These are phyloP conservation scores for Dendrobium catenatum DNA, from an alignment of 106 monocot species.

Conservation along the genomic window DNA sequence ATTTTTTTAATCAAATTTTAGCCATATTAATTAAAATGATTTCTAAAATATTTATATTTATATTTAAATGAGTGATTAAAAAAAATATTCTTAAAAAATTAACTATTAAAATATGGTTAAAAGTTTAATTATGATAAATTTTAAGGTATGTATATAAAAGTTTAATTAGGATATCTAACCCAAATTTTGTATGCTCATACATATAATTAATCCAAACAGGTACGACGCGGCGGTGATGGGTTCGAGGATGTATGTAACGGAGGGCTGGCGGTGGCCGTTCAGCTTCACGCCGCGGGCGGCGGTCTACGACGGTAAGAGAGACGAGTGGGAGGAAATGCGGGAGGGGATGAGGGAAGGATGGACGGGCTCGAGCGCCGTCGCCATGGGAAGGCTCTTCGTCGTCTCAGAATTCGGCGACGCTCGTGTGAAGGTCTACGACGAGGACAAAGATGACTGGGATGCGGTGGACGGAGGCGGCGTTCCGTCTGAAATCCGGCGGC, in stretches of 20 bases:
- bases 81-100: no score
- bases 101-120: no score
- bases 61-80: no score
- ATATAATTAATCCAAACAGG: neutral
- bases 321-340: constrained; percentile 2
- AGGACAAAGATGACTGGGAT: neutral
- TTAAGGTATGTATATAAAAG: no score
- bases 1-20: no score
- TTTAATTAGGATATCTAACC: no score
- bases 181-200: no score
- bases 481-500: neutral
- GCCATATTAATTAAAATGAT: no score
- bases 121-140: no score
- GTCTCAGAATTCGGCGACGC: neutral
- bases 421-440: constrained; percentile 7
- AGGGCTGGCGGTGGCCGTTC: constrained; percentile 12
- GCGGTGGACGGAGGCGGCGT: neutral
- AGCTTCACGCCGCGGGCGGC: neutral
- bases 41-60: no score
- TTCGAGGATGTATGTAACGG: neutral
- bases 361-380: neutral
- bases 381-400: neutral
- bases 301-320: neutral
- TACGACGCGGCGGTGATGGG: constrained; percentile 5
- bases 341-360: constrained; percentile 8